phyloP scores from a whole-genome alignment of 139 green algal species.

The Chlamydomonas sphaeroides region DNA sequence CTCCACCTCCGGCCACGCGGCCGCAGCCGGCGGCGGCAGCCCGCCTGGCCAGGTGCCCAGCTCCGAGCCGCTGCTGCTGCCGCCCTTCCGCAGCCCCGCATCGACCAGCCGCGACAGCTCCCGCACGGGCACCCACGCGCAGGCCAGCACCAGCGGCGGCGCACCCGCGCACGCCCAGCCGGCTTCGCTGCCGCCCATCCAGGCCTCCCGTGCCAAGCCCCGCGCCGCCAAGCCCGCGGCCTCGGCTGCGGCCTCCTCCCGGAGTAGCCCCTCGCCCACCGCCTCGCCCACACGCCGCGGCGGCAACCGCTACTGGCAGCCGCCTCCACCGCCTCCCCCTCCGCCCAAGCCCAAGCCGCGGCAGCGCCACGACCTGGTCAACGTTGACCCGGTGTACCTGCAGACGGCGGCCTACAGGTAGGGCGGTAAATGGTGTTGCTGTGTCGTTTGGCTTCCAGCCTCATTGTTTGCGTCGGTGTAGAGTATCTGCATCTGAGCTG shows the following conservation, averaged over 20 bases:
- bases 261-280: no score
- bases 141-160: slow-evolving; percentile 4
- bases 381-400: slow-evolving; percentile 24
- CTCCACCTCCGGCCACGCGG: no score
- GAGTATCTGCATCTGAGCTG: no score
- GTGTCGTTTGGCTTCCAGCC: no score
- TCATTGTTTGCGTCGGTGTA: no score
- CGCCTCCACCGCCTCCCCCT: slow-evolving; percentile 1
- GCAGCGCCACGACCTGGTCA: slow-evolving; percentile 1
- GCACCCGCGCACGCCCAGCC: background rate
- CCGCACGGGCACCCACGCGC: background rate
- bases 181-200: slow-evolving; percentile 1
- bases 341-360: slow-evolving; percentile 12
- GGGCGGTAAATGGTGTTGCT: no score
- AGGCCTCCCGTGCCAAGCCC: no score
- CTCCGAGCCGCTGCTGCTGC: background rate
- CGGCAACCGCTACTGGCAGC: slow-evolving; percentile 1
- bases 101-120: background rate
- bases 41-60: no score
- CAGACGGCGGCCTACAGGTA: slow-evolving; percentile 24
- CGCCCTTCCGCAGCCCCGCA: background rate
- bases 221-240: no score
- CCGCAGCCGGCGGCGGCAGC: no score
- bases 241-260: no score
- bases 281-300: no score